Evolutionary conservation across 176 grass and related monocot species (phyloP).

Genomic region (Triticum dicoccoides): DNA sequence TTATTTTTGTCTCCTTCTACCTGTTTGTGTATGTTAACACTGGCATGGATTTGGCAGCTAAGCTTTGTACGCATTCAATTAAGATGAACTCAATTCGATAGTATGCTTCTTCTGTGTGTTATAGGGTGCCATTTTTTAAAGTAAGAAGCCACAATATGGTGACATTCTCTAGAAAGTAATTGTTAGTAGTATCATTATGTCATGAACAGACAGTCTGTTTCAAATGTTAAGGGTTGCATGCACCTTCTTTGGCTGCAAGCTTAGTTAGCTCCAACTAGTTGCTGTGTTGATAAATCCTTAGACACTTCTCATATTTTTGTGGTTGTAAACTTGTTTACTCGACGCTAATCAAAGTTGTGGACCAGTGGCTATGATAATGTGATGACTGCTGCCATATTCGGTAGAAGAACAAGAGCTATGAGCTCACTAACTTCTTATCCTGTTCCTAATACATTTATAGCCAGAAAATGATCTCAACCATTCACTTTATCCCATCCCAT

Average conservation of each 20-base stretch:
- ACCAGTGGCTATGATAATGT: not conserved
- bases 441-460: not conserved
- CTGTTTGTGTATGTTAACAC: not conserved
- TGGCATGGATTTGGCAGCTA: constrained; percentile 3
- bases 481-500: not conserved
- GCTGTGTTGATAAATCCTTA: not conserved
- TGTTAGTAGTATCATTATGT: constrained; percentile 5
- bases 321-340: not conserved
- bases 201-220: not conserved
- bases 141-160: not conserved
- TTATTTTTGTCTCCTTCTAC: not conserved
- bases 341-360: not conserved
- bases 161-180: constrained; percentile 6
- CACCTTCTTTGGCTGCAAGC: constrained; percentile 6
- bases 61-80: not conserved
- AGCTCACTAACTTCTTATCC: not conserved
- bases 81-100: not conserved
- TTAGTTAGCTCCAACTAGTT: not conserved
- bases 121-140: not conserved
- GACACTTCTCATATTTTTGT: not conserved
- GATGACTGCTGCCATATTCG: not conserved
- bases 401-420: not conserved
- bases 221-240: not conserved
- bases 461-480: not conserved
- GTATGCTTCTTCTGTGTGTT: not conserved